Percentiles rank a stretch among this genome's conserved stretches.
Conservation (phyloP, 2,329 filamentous ascomycete species). For the Microascus cirrosus region DNA sequence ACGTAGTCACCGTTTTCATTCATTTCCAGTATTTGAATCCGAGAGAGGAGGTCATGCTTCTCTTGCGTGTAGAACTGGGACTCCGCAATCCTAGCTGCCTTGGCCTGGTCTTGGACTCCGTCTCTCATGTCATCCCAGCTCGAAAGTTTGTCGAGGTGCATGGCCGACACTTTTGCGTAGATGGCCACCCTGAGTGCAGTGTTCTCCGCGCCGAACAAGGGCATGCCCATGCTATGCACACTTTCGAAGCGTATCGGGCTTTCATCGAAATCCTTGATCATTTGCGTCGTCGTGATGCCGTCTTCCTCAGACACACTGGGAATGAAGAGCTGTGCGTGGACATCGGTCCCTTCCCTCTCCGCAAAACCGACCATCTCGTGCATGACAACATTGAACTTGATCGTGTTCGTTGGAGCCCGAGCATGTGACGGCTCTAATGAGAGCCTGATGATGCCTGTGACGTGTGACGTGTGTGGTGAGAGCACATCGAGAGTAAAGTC, state of each 20-base stretch:
- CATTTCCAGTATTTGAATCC: conserved; percentile 82
- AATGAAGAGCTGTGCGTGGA: conserved; percentile 94
- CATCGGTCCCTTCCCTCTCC: conserved; percentile 87
- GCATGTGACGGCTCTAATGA: conserved; percentile 90
- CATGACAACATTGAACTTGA: conserved; percentile 99
- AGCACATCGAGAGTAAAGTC: conserved; percentile 86
- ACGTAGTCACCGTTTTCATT: conserved; percentile 84
- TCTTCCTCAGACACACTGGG: conserved; percentile 82
- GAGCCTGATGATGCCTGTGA: conserved; percentile 80
- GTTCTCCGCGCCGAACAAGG: conserved; percentile 54
- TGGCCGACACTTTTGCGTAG: conserved; percentile 80
- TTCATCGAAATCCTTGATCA: conserved; percentile 91
- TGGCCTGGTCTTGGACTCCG: conserved; percentile 43
- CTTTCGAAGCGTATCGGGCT: conserved; percentile 89
- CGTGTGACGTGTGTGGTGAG: conserved; percentile 84
- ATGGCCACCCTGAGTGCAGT: conserved; percentile 77
- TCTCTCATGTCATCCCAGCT: conserved; percentile 99
- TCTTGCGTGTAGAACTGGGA: conserved; percentile 90
- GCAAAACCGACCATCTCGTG: conserved; percentile 91
- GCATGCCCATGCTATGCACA: conserved; percentile 94
- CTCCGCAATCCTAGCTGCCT: conserved; percentile 67
- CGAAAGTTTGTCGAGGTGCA: conserved; percentile 92
- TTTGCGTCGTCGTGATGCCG: conserved; percentile 87
- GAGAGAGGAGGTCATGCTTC: conserved; percentile 82
- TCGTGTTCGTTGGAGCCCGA: conserved; percentile 77